phyloP scores from a whole-genome alignment of 2,329 filamentous ascomycete species.

The Fusarium nodosum region DNA sequence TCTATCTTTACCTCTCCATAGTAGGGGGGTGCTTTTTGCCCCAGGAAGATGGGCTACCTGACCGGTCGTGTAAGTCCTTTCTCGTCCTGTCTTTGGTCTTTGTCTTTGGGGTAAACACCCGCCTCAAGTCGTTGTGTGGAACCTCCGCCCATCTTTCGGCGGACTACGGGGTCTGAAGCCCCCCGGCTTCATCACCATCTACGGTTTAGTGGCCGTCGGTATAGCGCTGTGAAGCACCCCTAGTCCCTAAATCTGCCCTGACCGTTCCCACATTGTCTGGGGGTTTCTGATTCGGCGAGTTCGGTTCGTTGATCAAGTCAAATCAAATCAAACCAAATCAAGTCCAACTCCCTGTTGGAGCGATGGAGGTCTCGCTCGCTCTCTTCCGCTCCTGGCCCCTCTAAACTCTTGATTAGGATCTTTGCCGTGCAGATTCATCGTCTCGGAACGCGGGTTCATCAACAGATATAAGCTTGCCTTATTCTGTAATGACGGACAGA shows the following conservation, averaged over 20 bases:
- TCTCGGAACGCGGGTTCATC: slow-evolving; percentile 6
- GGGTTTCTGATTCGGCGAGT: slow-evolving; percentile 32
- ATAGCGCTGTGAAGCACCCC: slow-evolving; percentile 36
- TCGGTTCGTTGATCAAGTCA: slow-evolving; percentile 25
- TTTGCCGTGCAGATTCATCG: slow-evolving; percentile 19
- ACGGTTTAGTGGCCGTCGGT: slow-evolving; percentile 41
- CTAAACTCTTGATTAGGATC: slow-evolving; percentile 25
- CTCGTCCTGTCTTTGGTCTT: slow-evolving; percentile 8
- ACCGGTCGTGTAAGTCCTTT: slow-evolving; percentile 4
- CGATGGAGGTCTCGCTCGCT: slow-evolving; percentile 27
- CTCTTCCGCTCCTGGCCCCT: slow-evolving; percentile 25
- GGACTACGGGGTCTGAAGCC: slow-evolving; percentile 19
- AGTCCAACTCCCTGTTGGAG: slow-evolving; percentile 12
- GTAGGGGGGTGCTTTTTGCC: slow-evolving; percentile 9
- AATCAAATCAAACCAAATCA: slow-evolving; percentile 3
- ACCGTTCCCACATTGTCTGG: slow-evolving; percentile 35
- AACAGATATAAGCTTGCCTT: slow-evolving; percentile 7
- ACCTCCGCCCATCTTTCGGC: slow-evolving; percentile 28
- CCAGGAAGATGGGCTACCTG: slow-evolving; percentile 31
- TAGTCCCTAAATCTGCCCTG: slow-evolving; percentile 39
- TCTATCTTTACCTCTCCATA: slow-evolving; percentile 4
- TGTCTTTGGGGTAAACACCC: slow-evolving; percentile 41
- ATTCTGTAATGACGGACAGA: slow-evolving; percentile 28
- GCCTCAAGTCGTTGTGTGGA: slow-evolving; percentile 22
- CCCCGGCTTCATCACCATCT: slow-evolving; percentile 38